Conservation (phyloP, 768 basidiomycete species). For the Cubamyces lactineus region DNA sequence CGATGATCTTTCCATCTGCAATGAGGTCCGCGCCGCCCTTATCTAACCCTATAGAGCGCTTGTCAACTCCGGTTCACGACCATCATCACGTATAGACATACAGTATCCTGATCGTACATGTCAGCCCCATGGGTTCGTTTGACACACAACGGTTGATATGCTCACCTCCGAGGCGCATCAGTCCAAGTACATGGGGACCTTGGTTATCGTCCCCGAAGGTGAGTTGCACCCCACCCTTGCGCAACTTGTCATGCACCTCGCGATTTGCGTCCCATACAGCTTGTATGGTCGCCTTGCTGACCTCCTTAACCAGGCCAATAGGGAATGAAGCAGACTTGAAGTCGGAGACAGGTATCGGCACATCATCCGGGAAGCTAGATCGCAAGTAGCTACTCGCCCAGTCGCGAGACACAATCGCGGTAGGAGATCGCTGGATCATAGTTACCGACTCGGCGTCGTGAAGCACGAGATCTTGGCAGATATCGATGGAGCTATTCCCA, state of each 20-base stretch:
- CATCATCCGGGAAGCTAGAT: constrained; percentile 28
- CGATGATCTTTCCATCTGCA: constrained; percentile 52
- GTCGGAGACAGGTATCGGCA: constrained; percentile 42
- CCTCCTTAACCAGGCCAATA: constrained; percentile 2
- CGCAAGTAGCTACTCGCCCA: background rate
- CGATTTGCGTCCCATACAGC: constrained; percentile 29
- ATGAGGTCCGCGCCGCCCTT: constrained; percentile 48
- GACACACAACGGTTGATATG: too few species aligned
- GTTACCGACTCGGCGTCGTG: constrained; percentile 40
- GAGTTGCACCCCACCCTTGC: constrained; percentile 41
- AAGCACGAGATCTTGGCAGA: constrained; percentile 41
- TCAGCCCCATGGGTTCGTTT: too few species aligned
- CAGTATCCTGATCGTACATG: constrained; percentile 8
- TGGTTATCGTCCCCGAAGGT: constrained; percentile 42
- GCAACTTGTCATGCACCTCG: constrained; percentile 42
- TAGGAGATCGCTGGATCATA: constrained; percentile 46
- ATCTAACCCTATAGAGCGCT: constrained; percentile 23
- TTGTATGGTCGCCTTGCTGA: constrained; percentile 9
- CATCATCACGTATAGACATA: too few species aligned
- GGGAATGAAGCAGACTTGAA: constrained; percentile 41
- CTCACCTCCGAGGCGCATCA: constrained; percentile 38
- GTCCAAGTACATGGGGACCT: constrained; percentile 37
- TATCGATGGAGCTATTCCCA: constrained; percentile 46
- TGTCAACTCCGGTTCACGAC: too few species aligned
- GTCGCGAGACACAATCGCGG: constrained; percentile 35